Evolutionary conservation across 2,329 filamentous ascomycete genomes (phyloP), one percentile per base, ranked within the genome.

Genomic region (Ceratocystis smalleyi): DNA sequence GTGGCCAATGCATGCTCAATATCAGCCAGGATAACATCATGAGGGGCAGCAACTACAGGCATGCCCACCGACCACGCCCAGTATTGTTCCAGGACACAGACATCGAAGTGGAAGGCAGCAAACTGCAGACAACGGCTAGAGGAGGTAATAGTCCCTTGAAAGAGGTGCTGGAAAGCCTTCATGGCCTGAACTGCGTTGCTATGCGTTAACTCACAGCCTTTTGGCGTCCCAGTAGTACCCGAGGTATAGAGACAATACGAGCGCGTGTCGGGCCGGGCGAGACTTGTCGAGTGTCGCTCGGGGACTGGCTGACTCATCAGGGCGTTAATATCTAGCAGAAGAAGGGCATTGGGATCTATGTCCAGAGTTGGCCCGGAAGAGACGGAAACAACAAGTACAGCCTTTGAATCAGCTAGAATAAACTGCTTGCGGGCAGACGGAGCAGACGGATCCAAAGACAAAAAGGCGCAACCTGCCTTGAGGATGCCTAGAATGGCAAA

Each of bases 61-160:
- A 96, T 91, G 1, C 91, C 91, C 0, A 94, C 88, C 32, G 87
- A 90, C 91, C 91, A 96, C 65, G 86, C 94, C 90, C 90, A 96
- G 72, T 92, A 96, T 70, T 96, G 91, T 71, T 96, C 91, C 0
- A 96, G 79, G 0, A 96, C 88, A 1, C 89, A 94, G 3, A 96
- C 91, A 70, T 96, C 92, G 67, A 96, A 96, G 73, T 96, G 92
- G 65, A 96, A 89, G 0, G 90, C 91, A 1, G 92, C 92, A 71
- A 96, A 96, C 71, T 96, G 92, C 0, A 96, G 78, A 86, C 90
- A 96, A 65, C 87, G 83, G 0, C 91, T 95, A 0, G 81, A 71
- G 0, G 77, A 70, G 49, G 87, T 80, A 88, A 90, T 95, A 69
- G 89, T 87, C 0, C 81, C 83, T 4, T 75, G 74, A 71, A 96